A percentile compares a stretch with the other conserved stretches of the same genome.
Conservation (phyloP, 108 stramenopile genomes). For the Fistulifera pelliculosa region DNA sequence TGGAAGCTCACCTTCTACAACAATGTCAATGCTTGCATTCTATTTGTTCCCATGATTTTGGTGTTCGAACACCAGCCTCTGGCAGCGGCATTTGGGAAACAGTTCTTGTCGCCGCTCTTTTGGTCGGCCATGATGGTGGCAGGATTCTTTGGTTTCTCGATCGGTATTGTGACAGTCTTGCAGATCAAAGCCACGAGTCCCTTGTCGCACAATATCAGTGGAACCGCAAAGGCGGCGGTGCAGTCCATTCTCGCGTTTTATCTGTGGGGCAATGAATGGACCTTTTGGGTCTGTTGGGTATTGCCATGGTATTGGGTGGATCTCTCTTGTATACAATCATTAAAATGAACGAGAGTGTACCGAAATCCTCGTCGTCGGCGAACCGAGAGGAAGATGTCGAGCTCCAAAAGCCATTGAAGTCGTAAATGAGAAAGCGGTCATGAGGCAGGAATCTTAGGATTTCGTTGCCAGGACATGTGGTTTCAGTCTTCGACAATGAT, state of each 20-base stretch:
- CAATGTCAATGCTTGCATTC: constrained; percentile 86
- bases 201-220: constrained; percentile 92
- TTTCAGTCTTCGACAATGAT: too few relatives aligned
- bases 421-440: too few relatives aligned
- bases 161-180: constrained; percentile 92
- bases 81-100: constrained; percentile 15
- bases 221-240: constrained; percentile 90
- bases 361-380: too few relatives aligned
- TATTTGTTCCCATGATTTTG: constrained; percentile 83
- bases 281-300: constrained; percentile 73
- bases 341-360: constrained; percentile 39
- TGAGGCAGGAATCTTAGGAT: too few relatives aligned
- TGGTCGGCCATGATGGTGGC: constrained; percentile 84
- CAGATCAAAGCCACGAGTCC: constrained; percentile 94
- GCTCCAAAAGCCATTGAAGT: too few relatives aligned
- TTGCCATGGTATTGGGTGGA: constrained; percentile 79
- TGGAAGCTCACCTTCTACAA: constrained; percentile 92
- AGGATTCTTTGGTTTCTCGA: constrained; percentile 89
- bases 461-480: too few relatives aligned
- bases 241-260: constrained; percentile 90
- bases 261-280: constrained; percentile 87
- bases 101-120: constrained; percentile 57
- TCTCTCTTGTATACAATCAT: constrained; percentile 76
- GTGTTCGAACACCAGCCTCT: constrained; percentile 62
- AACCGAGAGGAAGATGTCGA: too few relatives aligned